Conservation (phyloP, 2,329 filamentous ascomycete species). For the Lasiodiplodia sp. region DNA sequence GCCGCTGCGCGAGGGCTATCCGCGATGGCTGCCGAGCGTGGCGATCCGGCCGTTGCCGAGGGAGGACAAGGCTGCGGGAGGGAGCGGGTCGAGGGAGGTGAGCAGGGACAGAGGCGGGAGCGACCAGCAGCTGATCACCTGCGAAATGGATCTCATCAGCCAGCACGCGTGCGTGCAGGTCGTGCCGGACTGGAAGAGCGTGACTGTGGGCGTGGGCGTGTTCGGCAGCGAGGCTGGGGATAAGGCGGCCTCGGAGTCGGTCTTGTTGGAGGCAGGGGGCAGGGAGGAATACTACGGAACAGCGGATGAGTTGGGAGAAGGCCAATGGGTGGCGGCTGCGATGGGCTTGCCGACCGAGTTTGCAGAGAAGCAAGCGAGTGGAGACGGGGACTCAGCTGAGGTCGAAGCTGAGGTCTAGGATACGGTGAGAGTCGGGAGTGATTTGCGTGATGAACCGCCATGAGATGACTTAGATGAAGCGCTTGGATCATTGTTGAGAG, state of each 20-base stretch:
- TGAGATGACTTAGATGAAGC: neutral
- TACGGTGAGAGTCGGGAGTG: neutral
- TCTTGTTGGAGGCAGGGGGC: constrained; percentile 17
- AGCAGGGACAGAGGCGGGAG: constrained; percentile 29
- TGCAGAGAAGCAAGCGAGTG: neutral
- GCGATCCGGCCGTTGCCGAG: neutral
- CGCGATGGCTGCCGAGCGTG: constrained; percentile 71
- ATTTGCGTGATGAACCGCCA: constrained; percentile 8
- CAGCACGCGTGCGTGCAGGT: constrained; percentile 80
- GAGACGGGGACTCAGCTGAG: neutral
- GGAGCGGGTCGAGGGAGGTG: constrained; percentile 34
- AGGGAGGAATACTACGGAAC: constrained; percentile 12
- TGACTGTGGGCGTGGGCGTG: constrained; percentile 55
- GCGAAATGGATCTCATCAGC: constrained; percentile 83
- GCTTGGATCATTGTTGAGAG: neutral
- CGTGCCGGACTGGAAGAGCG: constrained; percentile 72
- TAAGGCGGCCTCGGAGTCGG: constrained; percentile 16
- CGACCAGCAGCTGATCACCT: constrained; percentile 53
- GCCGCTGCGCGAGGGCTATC: constrained; percentile 66
- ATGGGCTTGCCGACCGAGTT: constrained; percentile 18
- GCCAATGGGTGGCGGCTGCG: neutral
- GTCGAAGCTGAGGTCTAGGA: neutral
- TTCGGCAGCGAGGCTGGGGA: constrained; percentile 5
- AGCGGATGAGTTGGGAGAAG: constrained; percentile 2
- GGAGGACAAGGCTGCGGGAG: neutral